phyloP scores from a whole-genome alignment of 2,329 filamentous ascomycete species.

The Aspergillus aculeatinus region DNA sequence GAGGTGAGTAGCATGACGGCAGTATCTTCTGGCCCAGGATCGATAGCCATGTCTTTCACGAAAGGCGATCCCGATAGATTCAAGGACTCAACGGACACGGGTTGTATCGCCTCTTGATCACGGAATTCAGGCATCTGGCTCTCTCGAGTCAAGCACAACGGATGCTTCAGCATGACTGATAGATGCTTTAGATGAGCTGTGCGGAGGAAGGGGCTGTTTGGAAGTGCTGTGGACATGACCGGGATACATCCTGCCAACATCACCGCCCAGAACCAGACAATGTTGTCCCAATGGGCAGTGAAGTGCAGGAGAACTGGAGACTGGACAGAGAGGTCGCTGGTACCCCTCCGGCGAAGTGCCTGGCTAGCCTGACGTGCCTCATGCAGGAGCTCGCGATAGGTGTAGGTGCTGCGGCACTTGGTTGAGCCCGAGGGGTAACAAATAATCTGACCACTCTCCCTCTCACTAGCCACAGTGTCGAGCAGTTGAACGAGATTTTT shows the following conservation, averaged over 20 bases:
- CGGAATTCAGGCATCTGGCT: slow-evolving; percentile 7
- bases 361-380: slow-evolving; percentile 11
- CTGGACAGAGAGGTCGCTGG: no score
- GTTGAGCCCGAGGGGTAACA: slow-evolving; percentile 9
- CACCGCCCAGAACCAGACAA: slow-evolving; percentile 46
- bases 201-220: slow-evolving; percentile 28
- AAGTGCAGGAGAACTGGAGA: slow-evolving; percentile 30
- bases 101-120: slow-evolving; percentile 4
- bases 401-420: background rate
- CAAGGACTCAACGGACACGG: slow-evolving; percentile 4
- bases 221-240: slow-evolving; percentile 37
- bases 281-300: slow-evolving; percentile 37
- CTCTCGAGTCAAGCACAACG: slow-evolving; percentile 8
- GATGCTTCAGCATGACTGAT: slow-evolving; percentile 11
- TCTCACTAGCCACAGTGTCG: slow-evolving; percentile 3
- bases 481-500: slow-evolving; percentile 12
- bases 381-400: slow-evolving; percentile 10
- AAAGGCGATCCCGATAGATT: background rate
- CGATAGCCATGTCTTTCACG: background rate
- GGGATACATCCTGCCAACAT: slow-evolving; percentile 40
- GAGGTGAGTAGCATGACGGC: slow-evolving; percentile 54
- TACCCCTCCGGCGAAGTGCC: background rate
- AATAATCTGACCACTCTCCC: slow-evolving; percentile 8
- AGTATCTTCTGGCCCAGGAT: background rate
- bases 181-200: slow-evolving; percentile 33